Evolutionary conservation across 495 filamentous ascomycete genomes (phyloP), one percentile per base, ranked within the genome.

Genomic region (Lasiosphaeris hirsuta): DNA sequence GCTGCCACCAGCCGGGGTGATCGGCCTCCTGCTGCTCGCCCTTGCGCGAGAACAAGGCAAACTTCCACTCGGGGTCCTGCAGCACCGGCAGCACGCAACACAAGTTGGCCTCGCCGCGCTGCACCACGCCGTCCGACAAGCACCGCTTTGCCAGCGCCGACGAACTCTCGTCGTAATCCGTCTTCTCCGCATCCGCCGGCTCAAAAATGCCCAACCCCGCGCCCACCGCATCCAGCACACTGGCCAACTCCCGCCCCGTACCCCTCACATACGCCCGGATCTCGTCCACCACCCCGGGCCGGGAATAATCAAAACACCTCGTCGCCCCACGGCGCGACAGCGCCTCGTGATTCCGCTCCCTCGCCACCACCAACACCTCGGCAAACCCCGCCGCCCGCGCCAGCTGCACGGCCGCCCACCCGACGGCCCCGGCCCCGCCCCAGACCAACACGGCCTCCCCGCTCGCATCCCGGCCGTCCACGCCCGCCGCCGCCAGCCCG

Each of bases 351-450:
- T 58, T 62, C 34, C 46, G 37, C 6, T n/a, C 11, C 13, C 36
- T 44, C 10, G 60, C 60, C 19, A 43, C 49, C 2, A 37, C 51
- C 14, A 62, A 52, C 3, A 62, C 52, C 1, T 15, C 13, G 0
- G 9, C 6, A 35, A 51, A 35, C 10, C 60, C 60, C 5, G 55
- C 51, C 11, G 34, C 55, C 10, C 35, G 49, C 1, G 56, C 60
- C 4, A 62, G 45, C 39, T 62, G 60, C 3, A 62, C 11, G 1
- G 60, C 44, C 7, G 60, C 55, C 38, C 44, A 43, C 13, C 60
- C 60, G 3, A 62, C 55, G 0, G 50, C 17, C 2, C 50, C 46
- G 7, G 23, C 55, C 7, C 55, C 60, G 51, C 60, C 60, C 60
- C 60, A 62, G 11, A 62, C 55, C 43, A 62, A 18, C 10, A 56